Evolutionary conservation across 2,329 filamentous ascomycete species (phyloP).

Genomic region (Xylaria sp.): DNA sequence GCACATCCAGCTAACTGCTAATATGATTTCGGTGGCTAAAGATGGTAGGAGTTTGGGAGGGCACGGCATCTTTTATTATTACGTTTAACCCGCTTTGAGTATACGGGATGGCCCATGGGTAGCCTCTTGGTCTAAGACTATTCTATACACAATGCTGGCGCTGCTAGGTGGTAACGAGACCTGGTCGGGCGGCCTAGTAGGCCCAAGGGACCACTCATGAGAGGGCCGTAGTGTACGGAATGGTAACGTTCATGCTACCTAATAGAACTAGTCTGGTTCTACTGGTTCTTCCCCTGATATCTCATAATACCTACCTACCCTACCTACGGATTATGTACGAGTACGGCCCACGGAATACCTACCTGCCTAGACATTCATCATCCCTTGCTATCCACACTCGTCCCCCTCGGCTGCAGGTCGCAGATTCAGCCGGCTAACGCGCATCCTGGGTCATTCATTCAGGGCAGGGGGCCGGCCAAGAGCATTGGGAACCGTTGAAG

Average conservation of each 20-base stretch:
- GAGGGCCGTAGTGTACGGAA: constrained; percentile 15
- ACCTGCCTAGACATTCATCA: constrained; percentile 5
- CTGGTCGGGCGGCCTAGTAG: constrained; percentile 29
- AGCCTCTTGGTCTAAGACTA: constrained; percentile 4
- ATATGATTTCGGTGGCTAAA: neutral
- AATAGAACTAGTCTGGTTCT: constrained; percentile 19
- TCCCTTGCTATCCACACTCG: constrained; percentile 18
- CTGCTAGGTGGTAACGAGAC: constrained; percentile 22
- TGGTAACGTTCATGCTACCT: constrained; percentile 21
- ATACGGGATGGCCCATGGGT: constrained; percentile 6
- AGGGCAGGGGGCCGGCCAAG: neutral
- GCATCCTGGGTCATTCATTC: constrained; percentile 6
- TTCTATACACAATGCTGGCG: constrained; percentile 10
- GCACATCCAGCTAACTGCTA: neutral
- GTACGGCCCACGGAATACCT: neutral
- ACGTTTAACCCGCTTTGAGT: constrained; percentile 12
- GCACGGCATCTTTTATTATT: constrained; percentile 17
- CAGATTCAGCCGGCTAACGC: constrained; percentile 18
- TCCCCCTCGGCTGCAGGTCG: constrained; percentile 21
- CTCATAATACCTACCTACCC: neutral
- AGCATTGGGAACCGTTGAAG: neutral
- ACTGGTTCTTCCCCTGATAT: constrained; percentile 7
- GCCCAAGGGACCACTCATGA: constrained; percentile 27
- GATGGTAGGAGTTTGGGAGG: neutral
- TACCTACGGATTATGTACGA: neutral